Evolutionary conservation across 2,329 filamentous ascomycete species (phyloP), one percentile per base, ranked within the genome.

Genomic region (Dothiorella sarmentorum): DNA sequence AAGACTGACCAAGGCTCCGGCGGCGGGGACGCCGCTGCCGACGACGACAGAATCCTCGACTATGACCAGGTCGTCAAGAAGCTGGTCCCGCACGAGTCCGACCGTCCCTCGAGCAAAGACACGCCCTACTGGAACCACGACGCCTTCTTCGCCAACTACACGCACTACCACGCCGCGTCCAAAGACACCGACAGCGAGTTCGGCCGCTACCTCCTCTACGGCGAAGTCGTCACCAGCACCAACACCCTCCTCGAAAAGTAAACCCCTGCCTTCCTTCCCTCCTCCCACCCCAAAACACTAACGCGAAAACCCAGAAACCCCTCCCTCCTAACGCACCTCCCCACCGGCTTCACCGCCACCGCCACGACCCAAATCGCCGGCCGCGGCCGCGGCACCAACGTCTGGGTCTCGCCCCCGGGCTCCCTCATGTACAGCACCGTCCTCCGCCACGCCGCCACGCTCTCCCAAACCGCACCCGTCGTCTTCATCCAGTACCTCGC

Each of bases 401-500:
- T 97, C 61, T 99, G 94, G 94, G 85, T 99, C 4, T 91, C 92
- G 0, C 94, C 94, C 0, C 84, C 89, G 0, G 94, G 94, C 0
- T 85, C 85, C 33, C 80, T 97, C 5, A 88, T 97, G 71, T 94
- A 96, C 75, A 96, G 91, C 9, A 91, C 88, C 0, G 85, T 95
- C 37, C 85, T 99, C 64, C 89, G 90, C 62, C 94, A 99, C 73
- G 83, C 89, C 0, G 84, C 89, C 27, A 80, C 87, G 27, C 82
- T 94, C 7, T 87, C 86, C 7, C 78, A 82, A 42, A 83, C 80
- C 1, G 88, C 89, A 0, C 92, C 94, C 0, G 87, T 97, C 9
- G 87, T 97, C 0, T 97, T 99, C 73, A 81, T 97, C 26, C 94
- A 97, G 72, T 99, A 99, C 70, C 82, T 99, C 13, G 86, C 91